A percentile compares a stretch with the other conserved stretches of the same genome.
Conservation (phyloP, 352 stramenopile genomes). For the Globisporangium heterothallicum region DNA sequence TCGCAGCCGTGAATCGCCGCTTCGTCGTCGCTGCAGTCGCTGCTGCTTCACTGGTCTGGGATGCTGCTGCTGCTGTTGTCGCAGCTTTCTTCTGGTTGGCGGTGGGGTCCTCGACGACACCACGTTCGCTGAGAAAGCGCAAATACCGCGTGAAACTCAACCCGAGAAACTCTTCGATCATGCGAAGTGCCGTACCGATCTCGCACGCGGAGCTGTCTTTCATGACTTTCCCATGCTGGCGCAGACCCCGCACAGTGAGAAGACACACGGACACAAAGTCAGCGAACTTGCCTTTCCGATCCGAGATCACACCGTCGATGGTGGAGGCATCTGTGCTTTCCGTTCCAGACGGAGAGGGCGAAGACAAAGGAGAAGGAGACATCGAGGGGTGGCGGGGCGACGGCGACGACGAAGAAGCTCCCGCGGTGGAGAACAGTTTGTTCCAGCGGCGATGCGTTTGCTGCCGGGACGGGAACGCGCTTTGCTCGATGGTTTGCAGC, state of each 20-base stretch:
- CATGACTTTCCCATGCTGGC: slow-evolving; percentile 55
- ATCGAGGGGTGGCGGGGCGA: too few relatives aligned
- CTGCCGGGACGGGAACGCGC: slow-evolving; percentile 41
- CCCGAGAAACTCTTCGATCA: slow-evolving; percentile 70
- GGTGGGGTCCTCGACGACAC: slow-evolving; percentile 30
- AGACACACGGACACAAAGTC: slow-evolving; percentile 51
- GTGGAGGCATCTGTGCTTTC: not conserved
- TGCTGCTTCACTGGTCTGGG: not conserved
- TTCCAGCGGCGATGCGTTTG: slow-evolving; percentile 24
- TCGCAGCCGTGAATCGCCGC: not conserved
- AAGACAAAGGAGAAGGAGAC: too few relatives aligned
- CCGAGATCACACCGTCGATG: slow-evolving; percentile 22
- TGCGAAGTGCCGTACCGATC: slow-evolving; percentile 37
- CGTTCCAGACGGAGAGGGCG: not conserved
- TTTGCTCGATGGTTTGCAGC: slow-evolving; percentile 45
- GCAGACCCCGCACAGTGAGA: slow-evolving; percentile 47
- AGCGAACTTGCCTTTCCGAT: slow-evolving; percentile 49
- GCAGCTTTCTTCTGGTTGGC: too few relatives aligned
- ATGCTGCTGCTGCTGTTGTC: slow-evolving; percentile 8
- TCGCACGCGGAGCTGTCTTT: slow-evolving; percentile 45
- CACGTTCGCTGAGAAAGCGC: slow-evolving; percentile 58
- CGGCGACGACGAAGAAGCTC: not conserved
- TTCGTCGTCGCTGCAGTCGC: not conserved
- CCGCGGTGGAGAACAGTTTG: slow-evolving; percentile 14
- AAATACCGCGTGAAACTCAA: slow-evolving; percentile 65